Evolutionary conservation across 768 basidiomycete species (phyloP).

Genomic region (Leucocoprinus leucothites): DNA sequence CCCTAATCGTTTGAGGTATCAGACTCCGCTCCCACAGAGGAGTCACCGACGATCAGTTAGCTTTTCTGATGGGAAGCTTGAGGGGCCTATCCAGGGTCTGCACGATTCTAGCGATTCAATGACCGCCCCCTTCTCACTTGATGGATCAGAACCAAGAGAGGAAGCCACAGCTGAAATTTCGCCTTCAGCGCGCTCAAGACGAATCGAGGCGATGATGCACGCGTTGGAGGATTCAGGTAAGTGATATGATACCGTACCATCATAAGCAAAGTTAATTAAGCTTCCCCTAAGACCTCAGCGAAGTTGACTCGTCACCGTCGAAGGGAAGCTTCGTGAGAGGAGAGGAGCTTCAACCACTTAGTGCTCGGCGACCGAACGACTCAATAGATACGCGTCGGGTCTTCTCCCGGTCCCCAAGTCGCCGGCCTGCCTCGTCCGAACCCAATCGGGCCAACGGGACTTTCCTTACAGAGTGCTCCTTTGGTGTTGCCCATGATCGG

Average conservation of each 20-base stretch:
- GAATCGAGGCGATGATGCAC: conserved; percentile 79
- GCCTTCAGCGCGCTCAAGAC: conserved; percentile 69
- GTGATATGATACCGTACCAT: conserved; percentile 20
- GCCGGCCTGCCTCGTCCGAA: conserved; percentile 28
- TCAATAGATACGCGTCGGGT: conserved; percentile 32
- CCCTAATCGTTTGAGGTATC: conserved; percentile 41
- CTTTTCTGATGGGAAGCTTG: conserved; percentile 91
- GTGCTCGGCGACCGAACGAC: conserved; percentile 36
- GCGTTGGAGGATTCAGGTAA: conserved; percentile 68
- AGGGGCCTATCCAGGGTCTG: conserved; percentile 82
- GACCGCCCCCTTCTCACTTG: background rate
- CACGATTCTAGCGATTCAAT: conserved; percentile 19
- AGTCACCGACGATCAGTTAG: conserved; percentile 83
- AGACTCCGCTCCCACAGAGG: conserved; percentile 50
- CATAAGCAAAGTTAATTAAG: conserved; percentile 9
- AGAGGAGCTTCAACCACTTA: conserved; percentile 47
- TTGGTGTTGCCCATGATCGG: conserved; percentile 88
- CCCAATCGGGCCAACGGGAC: conserved; percentile 38
- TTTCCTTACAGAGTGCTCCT: conserved; percentile 94
- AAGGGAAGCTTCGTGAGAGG: conserved; percentile 41
- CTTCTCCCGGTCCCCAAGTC: conserved; percentile 43
- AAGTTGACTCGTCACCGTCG: conserved; percentile 56
- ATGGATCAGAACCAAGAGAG: conserved; percentile 16
- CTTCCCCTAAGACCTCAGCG: conserved; percentile 33
- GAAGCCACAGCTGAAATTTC: conserved; percentile 30